Base-by-base conservation (phyloP, 768 basidiomycete species). In the Russula vinacea region DNA sequence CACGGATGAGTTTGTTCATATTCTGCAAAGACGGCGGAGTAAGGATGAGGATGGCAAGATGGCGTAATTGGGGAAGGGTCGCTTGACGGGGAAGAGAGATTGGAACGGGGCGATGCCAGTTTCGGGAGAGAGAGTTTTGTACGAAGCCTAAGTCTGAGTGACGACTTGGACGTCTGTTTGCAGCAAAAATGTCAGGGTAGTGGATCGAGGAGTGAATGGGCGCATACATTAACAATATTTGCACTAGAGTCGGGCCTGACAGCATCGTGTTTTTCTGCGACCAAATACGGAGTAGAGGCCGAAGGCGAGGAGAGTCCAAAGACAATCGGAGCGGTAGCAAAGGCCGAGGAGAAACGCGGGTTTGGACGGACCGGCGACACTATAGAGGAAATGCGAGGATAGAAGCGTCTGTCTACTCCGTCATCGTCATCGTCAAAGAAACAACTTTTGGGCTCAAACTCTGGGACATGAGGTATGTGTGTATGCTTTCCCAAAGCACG, bases 391-490 rank as follows among this genome's bases (percentile, higher is more conserved):
- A 60, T 39, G 0, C 39, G 39, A 45, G 54, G 37, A 24, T 7
- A 19, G 16, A 45, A n/a, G n/a, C 45, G 53, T 13, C 45, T 29
- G 22, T 60, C 52, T 24, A 37, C 33, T 33, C 10, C 54, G 19
- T 63, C 49, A 5, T 44, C 52, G 22, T 65, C 54, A 32, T 65
- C 55, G 16, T 65, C 64, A 37, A 65, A 61, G 56, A 65, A 65
- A 8, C 33, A 65, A 8, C 29, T 14, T 7, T 37, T 39, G 6
- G n/a, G 47, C 10, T 26, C 40, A 17, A 22, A 51, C 13, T 42
- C 49, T n/a, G 19, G 51, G 8, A 17, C 2, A 9, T 50, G 45
- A 11, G 51, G 13, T 24, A 26, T 1, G 14, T 19, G 29, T 26
- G 37, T 44, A 10, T 7, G n/a, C 53, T 40, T 56, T 7, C 37